Conservation (phyloP, 148 eudicot species). For the Fallopia convolvulus region DNA sequence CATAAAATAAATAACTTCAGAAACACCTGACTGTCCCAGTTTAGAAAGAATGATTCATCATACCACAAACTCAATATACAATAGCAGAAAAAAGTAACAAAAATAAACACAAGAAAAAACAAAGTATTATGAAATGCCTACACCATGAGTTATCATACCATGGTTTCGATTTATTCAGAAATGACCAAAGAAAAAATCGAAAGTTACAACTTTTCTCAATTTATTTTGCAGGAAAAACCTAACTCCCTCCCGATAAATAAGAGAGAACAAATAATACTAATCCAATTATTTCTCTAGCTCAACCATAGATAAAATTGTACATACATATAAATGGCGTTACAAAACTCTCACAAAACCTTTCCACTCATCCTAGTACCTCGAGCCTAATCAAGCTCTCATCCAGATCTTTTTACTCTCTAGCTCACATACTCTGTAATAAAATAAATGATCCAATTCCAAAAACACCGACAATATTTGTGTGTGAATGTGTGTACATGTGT, state of each 20-base stretch:
- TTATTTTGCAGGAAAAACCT: background rate
- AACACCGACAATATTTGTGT: too few relatives aligned
- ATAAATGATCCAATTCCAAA: too few relatives aligned
- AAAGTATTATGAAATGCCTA: background rate
- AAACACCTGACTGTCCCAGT: slow-evolving; percentile 64
- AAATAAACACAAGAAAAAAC: background rate
- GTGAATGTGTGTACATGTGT: too few relatives aligned
- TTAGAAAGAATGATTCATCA: background rate
- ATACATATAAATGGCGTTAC: too few relatives aligned
- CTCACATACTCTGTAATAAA: too few relatives aligned
- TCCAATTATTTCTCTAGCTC: background rate
- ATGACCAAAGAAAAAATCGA: too few relatives aligned
- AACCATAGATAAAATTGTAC: background rate
- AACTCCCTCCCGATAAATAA: background rate
- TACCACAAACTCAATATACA: background rate
- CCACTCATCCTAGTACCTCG: too few relatives aligned
- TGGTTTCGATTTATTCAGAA: too few relatives aligned
- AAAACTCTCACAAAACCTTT: background rate
- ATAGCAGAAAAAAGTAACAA: background rate
- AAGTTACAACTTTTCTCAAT: background rate
- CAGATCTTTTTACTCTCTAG: too few relatives aligned
- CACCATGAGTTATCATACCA: background rate
- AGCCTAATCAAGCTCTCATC: too few relatives aligned
- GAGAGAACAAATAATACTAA: too few relatives aligned
- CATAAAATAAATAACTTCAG: slow-evolving; percentile 81